phyloP scores from a whole-genome alignment of 2,329 filamentous ascomycete species.

The Magnaporthiopsis incrustans region DNA sequence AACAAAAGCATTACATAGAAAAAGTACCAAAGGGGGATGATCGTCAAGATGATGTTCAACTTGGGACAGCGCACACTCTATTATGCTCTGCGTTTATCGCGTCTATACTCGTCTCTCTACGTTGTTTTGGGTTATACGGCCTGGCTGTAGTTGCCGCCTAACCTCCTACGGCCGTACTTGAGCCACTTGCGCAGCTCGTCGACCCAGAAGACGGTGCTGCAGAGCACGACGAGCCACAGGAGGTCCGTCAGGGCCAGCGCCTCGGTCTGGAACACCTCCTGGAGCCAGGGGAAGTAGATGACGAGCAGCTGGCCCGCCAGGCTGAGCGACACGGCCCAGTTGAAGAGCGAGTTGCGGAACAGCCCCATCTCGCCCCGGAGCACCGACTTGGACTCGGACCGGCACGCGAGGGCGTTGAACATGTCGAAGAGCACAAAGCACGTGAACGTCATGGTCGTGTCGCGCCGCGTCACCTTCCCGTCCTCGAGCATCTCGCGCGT shows the following conservation, averaged over 20 bases:
- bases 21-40: not conserved
- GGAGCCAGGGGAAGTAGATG: constrained; percentile 89
- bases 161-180: constrained; percentile 48
- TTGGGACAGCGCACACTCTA: not conserved
- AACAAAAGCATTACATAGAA: not conserved
- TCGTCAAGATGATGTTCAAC: not conserved
- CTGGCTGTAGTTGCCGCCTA: constrained; percentile 56
- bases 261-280: constrained; percentile 94
- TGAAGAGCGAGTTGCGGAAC: constrained; percentile 88
- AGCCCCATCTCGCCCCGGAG: constrained; percentile 77
- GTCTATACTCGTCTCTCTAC: not conserved
- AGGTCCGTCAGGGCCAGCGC: constrained; percentile 69
- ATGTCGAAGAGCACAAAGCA: constrained; percentile 99
- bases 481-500: constrained; percentile 83
- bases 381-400: constrained; percentile 83
- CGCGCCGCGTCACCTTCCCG: constrained; percentile 76
- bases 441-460: constrained; percentile 99
- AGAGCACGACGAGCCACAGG: constrained; percentile 61
- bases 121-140: constrained; percentile 45
- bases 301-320: constrained; percentile 81
- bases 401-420: constrained; percentile 95
- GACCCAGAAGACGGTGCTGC: constrained; percentile 90
- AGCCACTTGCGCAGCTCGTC: constrained; percentile 85
- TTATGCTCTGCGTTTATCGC: not conserved
- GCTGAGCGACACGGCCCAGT: constrained; percentile 85